Base-by-base conservation (phyloP, 148 eudicot species). In the Chenopodium suecicum region DNA sequence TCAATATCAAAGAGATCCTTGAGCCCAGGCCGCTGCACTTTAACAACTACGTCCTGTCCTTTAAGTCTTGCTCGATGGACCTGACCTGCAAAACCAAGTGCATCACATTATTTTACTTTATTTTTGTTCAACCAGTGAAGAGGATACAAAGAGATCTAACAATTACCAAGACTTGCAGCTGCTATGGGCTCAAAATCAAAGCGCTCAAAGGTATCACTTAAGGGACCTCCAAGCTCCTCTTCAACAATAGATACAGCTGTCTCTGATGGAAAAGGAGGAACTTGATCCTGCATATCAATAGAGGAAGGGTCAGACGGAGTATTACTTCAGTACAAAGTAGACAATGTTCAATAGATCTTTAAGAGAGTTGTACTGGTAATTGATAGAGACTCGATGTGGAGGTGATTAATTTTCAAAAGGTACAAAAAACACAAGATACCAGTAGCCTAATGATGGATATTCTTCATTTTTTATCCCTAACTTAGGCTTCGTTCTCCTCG, bases 1-100 rank as follows among this genome's bases (percentile, higher is more conserved):
- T 96, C 99, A 87, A 96, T 96, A 82, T 96, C 99, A 83, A 96
- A 96, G n/a, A 96, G 95, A 88, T 88, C 98, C 85, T 96, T 96
- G 44, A 96, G 95, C 70, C 99, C 99, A 70, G 98, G 99, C 85
- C 99, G 92, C 81, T 96, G 99, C 76, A 96, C 99, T 92, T 96
- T 96, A 68, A 94, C 88, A 84, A 92, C 99, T 70, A 94, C 89
- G 81, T 96, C 99, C 86, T 91, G 86, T 22, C 99, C 99, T 85
- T 90, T 94, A 65, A 96, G 56, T 87, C 86, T 92, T 56, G 99
- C 99, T 82, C 99, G 97, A 84, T 96, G 99, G 71, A 96, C 99
- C 93, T 96, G 99, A 88, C 99, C 99, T 96, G 90, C 83, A 89
- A 69, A 56, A 83, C 65, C 44, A 77, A 72, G 60, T 77, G 64